Percentiles rank a stretch among this genome's conserved stretches.
phyloP scores from a whole-genome alignment of 768 basidiomycete genomes.

The Boletus reticuloceps region DNA sequence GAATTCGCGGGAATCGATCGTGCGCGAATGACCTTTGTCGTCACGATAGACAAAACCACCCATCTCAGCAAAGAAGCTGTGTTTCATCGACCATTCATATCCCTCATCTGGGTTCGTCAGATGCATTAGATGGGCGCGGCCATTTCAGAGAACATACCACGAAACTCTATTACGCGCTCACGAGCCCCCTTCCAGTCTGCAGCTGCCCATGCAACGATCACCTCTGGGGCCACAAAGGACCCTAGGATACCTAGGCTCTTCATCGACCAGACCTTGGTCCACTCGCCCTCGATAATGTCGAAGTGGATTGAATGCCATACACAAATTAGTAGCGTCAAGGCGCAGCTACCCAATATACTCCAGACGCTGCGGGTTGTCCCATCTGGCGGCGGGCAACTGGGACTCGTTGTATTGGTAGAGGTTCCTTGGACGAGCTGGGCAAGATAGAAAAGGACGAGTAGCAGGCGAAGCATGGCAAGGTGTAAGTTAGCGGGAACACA shows the following conservation, averaged over 20 bases:
- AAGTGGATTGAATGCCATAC: background rate
- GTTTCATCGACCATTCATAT: constrained; percentile 2
- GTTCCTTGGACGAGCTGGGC: no score
- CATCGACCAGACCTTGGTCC: no score
- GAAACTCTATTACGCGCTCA: background rate
- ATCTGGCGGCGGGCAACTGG: no score
- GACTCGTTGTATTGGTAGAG: no score
- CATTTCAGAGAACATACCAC: background rate
- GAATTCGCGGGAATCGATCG: background rate
- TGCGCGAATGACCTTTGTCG: background rate
- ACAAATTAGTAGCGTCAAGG: background rate
- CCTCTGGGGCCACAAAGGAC: background rate
- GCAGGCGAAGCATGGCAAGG: no score
- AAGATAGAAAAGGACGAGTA: no score
- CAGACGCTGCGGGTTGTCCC: background rate
- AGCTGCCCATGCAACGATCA: background rate
- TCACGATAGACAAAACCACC: background rate
- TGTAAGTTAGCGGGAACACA: no score
- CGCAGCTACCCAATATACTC: background rate
- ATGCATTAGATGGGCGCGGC: background rate
- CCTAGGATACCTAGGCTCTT: background rate
- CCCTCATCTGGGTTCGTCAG: background rate
- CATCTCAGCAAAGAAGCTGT: background rate
- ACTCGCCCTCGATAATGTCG: background rate
- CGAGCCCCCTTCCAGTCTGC: background rate